These are phyloP conservation scores for Aspergillus latus DNA, from an alignment of 2,329 filamentous ascomycete genomes.

Conservation along the genomic window DNA sequence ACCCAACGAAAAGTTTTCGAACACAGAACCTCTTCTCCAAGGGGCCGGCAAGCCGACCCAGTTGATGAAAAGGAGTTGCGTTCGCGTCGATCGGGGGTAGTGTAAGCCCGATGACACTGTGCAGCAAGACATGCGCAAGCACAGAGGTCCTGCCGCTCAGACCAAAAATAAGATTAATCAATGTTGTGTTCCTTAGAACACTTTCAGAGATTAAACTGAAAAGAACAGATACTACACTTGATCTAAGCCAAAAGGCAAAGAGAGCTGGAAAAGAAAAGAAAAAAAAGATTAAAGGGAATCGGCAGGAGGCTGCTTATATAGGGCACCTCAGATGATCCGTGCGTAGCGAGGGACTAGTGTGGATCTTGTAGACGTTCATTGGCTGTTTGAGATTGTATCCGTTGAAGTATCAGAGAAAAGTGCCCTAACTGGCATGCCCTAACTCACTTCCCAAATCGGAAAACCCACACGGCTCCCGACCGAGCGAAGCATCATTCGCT, in stretches of 20 bases:
- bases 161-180: constrained; percentile 84
- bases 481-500: constrained; percentile 17
- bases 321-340: constrained; percentile 12
- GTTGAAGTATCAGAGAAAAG: not conserved
- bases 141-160: constrained; percentile 59
- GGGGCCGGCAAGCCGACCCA: constrained; percentile 52
- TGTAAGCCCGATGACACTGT: constrained; percentile 77
- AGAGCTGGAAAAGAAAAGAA: constrained; percentile 51
- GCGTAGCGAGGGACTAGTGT: constrained; percentile 25
- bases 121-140: constrained; percentile 67
- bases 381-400: not conserved
- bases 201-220: constrained; percentile 96
- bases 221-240: constrained; percentile 97
- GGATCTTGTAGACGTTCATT: constrained; percentile 2
- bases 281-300: constrained; percentile 36
- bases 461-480: constrained; percentile 21
- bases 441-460: constrained; percentile 19
- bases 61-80: constrained; percentile 60
- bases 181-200: constrained; percentile 67
- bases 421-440: constrained; percentile 7
- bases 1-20: no score
- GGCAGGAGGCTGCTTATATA: constrained; percentile 34
- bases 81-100: constrained; percentile 72
- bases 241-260: constrained; percentile 70
- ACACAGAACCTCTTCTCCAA: constrained; percentile 55